Evolutionary conservation across 352 stramenopile species (phyloP), one percentile per base, ranked within the genome.

Genomic region (Phytopythium chamaehyphon): DNA sequence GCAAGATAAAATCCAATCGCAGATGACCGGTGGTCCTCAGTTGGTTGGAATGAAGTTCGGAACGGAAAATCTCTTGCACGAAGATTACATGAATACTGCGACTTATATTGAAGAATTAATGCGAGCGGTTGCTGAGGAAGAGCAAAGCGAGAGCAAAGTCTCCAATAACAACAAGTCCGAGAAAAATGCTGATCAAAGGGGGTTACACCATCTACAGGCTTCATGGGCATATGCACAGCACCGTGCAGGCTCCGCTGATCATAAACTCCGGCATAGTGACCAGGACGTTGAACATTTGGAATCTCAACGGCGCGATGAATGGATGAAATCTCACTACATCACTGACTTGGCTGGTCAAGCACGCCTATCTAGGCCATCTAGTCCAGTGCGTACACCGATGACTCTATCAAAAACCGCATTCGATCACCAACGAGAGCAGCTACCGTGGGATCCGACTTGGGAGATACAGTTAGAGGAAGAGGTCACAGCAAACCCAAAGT

Each of bases 41-140:
- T 33, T 9, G 5, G 28, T 5, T 10, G 28, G 28, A 33, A 33
- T 14, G n/a, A 14, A 2, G 12, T 16, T 38, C 6, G 26, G 3
- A 18, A 50, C 0, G 2, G 1, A 6, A 31, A 50, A 22, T 24
- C 44, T 35, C 42, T 51, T 33, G 18, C 35, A 47, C 12, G 40
- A 47, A 6, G 74, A 86, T 39, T 86, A 86, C 38, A 47, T 67
- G 40, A 73, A 49, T 24, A 86, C 74, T 22, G 71, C 72, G 0
- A 47, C 62, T 21, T 74, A 80, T 28, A 82, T 86, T 14, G 64
- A 75, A 44, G 59, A 66, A 19, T 48, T 86, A 3, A 77, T 79
- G 71, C n/a, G 33, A 16, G 69, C 75, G 37, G 59, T 64, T 7
- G 42, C 45, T 1, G 52, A 54, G 0, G 44, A 84, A 35, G 40